Evolutionary conservation across 2,329 filamentous ascomycete genomes (phyloP).

Genomic region (Apiospora arundinis): DNA sequence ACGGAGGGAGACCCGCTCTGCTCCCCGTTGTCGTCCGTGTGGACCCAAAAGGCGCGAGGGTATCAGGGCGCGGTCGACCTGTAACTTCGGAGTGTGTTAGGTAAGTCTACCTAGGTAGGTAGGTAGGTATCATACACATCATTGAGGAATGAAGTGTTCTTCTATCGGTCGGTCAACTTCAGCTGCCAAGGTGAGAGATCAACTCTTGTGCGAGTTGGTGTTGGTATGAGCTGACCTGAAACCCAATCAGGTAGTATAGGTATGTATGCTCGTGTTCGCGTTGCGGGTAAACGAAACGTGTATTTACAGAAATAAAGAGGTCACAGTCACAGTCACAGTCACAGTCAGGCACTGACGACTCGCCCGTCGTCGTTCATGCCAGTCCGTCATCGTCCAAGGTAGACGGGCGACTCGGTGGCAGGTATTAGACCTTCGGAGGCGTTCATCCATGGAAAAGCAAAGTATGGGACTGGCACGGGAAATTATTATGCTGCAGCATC

Average conservation of each 20-base stretch:
- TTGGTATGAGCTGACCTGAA: constrained; percentile 13
- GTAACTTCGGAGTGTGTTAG: not conserved
- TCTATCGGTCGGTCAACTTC: not conserved
- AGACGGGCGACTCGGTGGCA: not conserved
- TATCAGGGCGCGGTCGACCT: not conserved
- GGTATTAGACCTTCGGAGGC: not conserved
- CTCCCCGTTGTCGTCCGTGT: not conserved
- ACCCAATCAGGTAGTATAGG: not conserved
- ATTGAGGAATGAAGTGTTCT: not conserved
- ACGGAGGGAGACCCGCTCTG: constrained; percentile 7
- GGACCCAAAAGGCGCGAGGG: not conserved
- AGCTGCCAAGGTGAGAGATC: not conserved
- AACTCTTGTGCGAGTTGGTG: not conserved
- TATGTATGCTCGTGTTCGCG: constrained; percentile 7
- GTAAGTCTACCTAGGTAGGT: too few species aligned
- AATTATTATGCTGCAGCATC: constrained; percentile 19
- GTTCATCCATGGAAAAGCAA: constrained; percentile 10
- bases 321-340: too few species aligned
- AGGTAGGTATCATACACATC: too few species aligned
- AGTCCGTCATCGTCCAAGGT: not conserved
- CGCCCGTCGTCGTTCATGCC: not conserved
- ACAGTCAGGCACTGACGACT: not conserved
- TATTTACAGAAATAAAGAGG: not conserved
- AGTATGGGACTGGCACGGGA: constrained; percentile 13
- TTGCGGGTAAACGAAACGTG: not conserved